Conservation (phyloP, 306 rosid species). For the Quercus berberidifolia region DNA sequence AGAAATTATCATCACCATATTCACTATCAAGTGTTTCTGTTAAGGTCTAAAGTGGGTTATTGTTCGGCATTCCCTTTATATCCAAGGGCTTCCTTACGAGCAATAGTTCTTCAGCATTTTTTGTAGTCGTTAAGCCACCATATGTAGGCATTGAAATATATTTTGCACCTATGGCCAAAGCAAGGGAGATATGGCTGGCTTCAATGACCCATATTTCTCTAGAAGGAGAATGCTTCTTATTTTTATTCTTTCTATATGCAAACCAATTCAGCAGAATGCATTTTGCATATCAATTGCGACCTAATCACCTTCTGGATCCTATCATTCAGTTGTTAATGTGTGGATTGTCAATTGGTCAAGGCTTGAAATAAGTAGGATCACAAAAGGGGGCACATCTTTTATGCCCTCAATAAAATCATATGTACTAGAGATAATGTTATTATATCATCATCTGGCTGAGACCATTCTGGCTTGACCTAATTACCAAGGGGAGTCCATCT, state of each 20-base stretch:
- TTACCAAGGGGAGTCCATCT: conserved; percentile 80
- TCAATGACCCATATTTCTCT: conserved; percentile 82
- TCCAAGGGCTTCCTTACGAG: neutral
- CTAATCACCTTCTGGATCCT: no score
- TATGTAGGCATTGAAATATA: conserved; percentile 81
- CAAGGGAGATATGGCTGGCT: conserved; percentile 77
- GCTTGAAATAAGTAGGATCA: neutral
- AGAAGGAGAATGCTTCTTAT: no score
- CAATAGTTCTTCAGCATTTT: neutral
- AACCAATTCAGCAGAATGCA: no score
- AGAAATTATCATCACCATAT: no score
- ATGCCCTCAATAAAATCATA: conserved; percentile 60
- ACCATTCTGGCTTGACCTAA: conserved; percentile 79
- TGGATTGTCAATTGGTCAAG: no score
- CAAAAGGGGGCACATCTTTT: conserved; percentile 33
- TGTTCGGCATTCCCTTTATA: no score
- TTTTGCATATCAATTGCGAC: no score
- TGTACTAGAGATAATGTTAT: conserved; percentile 91
- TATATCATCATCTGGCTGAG: conserved; percentile 66
- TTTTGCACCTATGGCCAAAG: conserved; percentile 88
- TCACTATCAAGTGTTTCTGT: no score
- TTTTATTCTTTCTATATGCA: no score
- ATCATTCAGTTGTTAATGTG: no score
- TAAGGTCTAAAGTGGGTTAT: no score
- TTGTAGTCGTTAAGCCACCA: neutral